These are phyloP conservation scores for Vitis hybrid DNA, from an alignment of 177 flowering plant genomes.

Conservation along the genomic window DNA sequence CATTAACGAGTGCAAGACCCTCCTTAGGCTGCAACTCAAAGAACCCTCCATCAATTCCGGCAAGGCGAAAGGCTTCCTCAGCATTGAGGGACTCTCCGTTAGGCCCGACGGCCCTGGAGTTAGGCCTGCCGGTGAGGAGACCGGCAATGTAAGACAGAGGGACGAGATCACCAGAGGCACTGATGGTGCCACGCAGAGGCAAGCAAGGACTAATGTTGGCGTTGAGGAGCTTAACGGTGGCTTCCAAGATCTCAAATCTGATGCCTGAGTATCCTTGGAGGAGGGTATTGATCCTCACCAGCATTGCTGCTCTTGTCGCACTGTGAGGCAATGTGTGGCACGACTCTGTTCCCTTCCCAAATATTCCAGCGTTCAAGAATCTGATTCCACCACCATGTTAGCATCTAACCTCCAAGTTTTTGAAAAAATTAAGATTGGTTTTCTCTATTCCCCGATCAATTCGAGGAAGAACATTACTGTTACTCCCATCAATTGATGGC, in stretches of 20 bases:
- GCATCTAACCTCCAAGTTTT: no score
- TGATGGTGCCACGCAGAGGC: constrained; percentile 72
- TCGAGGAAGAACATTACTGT: no score
- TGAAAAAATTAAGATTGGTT: no score
- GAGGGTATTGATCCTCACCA: constrained; percentile 77
- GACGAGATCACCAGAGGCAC: constrained; percentile 71
- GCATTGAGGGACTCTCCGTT: constrained; percentile 48
- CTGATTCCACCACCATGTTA: constrained; percentile 23
- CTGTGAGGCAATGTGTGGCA: constrained; percentile 58
- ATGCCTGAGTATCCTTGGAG: constrained; percentile 88
- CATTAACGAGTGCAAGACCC: constrained; percentile 79
- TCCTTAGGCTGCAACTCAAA: constrained; percentile 80
- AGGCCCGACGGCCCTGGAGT: constrained; percentile 56
- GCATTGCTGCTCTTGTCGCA: constrained; percentile 76
- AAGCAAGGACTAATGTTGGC: constrained; percentile 64
- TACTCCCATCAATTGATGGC: no score
- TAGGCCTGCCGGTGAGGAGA: constrained; percentile 67
- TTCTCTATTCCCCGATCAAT: no score
- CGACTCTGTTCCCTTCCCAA: constrained; percentile 56
- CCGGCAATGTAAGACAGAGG: constrained; percentile 86
- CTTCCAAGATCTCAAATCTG: constrained; percentile 71
- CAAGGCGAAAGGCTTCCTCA: constrained; percentile 45
- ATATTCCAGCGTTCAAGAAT: constrained; percentile 81
- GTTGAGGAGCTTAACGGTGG: constrained; percentile 61
- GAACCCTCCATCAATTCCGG: constrained; percentile 49